These are phyloP conservation scores for Aspergillus jensenii DNA, from an alignment of 2,329 filamentous ascomycete species.

Conservation along the genomic window DNA sequence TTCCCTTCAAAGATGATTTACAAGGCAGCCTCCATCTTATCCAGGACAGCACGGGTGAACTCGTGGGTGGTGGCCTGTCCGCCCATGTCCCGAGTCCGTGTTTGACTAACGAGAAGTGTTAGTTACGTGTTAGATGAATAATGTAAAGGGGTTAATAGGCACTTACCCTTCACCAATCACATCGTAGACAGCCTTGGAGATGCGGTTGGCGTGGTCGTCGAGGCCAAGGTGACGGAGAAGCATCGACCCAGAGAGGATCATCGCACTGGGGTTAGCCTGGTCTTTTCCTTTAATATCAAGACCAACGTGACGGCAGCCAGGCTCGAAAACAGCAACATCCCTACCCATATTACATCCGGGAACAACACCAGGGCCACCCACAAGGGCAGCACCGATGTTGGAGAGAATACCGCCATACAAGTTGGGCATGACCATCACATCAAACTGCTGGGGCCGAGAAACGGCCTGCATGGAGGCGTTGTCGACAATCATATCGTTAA, in stretches of 20 bases:
- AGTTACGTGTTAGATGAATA: conserved; percentile 29
- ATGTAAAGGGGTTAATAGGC: background rate
- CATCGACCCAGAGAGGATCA: conserved; percentile 95
- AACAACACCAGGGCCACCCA: conserved; percentile 94
- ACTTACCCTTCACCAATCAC: conserved; percentile 87
- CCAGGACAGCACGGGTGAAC: conserved; percentile 90
- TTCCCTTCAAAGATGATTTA: conserved; percentile 42
- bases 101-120: conserved; percentile 60
- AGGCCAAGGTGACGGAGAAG: conserved; percentile 94
- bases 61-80: conserved; percentile 85
- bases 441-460: conserved; percentile 93
- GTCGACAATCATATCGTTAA: conserved; percentile 99
- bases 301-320: conserved; percentile 97
- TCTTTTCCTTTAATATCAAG: conserved; percentile 99
- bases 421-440: conserved; percentile 99
- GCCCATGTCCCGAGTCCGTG: conserved; percentile 94
- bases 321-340: conserved; percentile 97
- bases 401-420: conserved; percentile 97
- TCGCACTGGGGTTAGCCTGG: conserved; percentile 95
- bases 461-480: conserved; percentile 99
- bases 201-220: conserved; percentile 97
- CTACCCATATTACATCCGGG: conserved; percentile 99
- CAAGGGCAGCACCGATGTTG: conserved; percentile 96
- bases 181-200: conserved; percentile 77
- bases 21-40: conserved; percentile 81